A percentile compares a stretch with the other conserved stretches of the same genome.
phyloP scores from a whole-genome alignment of 2,329 filamentous ascomycete species.

The Thelonectria discophora region DNA sequence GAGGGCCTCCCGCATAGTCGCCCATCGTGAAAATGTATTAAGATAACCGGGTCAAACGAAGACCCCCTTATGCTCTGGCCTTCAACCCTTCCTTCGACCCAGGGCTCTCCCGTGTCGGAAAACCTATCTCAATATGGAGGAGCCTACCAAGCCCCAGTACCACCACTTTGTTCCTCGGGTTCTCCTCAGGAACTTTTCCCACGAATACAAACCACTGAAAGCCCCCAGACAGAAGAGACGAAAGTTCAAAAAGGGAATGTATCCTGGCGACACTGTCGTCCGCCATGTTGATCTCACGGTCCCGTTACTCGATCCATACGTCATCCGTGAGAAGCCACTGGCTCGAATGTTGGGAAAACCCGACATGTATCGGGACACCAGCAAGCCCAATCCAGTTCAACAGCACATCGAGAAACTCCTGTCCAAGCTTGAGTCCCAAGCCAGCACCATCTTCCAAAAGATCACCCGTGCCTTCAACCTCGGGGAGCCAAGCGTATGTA shows the following conservation, averaged over 20 bases:
- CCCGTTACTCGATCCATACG: slow-evolving; percentile 7
- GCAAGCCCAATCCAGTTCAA: slow-evolving; percentile 10
- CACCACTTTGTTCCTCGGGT: background rate
- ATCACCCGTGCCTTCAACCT: slow-evolving; percentile 17
- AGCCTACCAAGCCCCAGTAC: background rate
- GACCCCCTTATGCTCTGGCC: no score
- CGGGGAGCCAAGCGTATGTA: slow-evolving; percentile 31
- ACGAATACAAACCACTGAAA: background rate
- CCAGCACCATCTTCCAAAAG: slow-evolving; percentile 43
- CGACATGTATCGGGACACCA: slow-evolving; percentile 42
- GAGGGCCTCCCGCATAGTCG: no score
- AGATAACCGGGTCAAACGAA: no score
- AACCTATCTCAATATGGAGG: no score
- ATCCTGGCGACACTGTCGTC: slow-evolving; percentile 38
- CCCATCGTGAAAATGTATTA: no score
- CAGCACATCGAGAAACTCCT: slow-evolving; percentile 41
- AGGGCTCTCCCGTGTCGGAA: no score
- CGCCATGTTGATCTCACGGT: slow-evolving; percentile 35
- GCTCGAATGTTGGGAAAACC: slow-evolving; percentile 35
- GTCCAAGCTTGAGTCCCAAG: slow-evolving; percentile 35
- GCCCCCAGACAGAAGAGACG: no score
- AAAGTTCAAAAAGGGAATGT: background rate
- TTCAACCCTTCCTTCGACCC: no score
- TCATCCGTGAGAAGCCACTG: slow-evolving; percentile 34
- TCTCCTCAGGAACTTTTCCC: background rate